Evolutionary conservation across 2,329 filamentous ascomycete species (phyloP).

Genomic region (Colletotrichum simmondsii): DNA sequence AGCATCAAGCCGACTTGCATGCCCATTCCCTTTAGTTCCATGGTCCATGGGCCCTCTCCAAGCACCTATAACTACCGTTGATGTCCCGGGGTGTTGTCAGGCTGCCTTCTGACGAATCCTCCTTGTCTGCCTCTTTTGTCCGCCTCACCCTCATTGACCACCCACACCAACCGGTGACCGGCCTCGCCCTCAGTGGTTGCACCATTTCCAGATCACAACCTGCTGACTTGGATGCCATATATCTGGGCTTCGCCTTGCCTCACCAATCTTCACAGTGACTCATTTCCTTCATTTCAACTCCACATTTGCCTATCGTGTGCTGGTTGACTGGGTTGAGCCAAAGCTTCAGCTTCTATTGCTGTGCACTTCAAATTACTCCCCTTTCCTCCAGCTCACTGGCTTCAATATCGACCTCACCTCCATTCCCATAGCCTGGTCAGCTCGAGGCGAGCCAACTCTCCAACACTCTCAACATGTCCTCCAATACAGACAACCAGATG

Average conservation of each 20-base stretch:
- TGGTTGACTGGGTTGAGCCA: conserved; percentile 20
- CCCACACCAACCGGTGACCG: conserved; percentile 36
- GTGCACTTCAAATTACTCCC: conserved; percentile 42
- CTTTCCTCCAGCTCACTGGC: conserved; percentile 31
- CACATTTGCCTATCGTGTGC: conserved; percentile 33
- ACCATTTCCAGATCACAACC: conserved; percentile 35
- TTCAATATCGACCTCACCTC: conserved; percentile 10
- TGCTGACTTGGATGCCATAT: conserved; percentile 46
- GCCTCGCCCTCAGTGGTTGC: conserved; percentile 30
- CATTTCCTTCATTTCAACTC: conserved; percentile 47
- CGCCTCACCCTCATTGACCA: conserved; percentile 43
- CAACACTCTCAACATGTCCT: conserved; percentile 55
- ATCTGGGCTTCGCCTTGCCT: conserved; percentile 49
- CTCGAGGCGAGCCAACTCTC: not conserved
- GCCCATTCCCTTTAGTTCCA: conserved; percentile 28
- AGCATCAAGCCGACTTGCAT: conserved; percentile 34
- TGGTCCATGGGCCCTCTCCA: conserved; percentile 17
- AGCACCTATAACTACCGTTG: conserved; percentile 34
- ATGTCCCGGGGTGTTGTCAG: conserved; percentile 28
- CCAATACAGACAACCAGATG: conserved; percentile 67
- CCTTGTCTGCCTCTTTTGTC: conserved; percentile 37
- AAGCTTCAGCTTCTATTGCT: conserved; percentile 25
- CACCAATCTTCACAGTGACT: conserved; percentile 56
- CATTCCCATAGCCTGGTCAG: conserved; percentile 6
- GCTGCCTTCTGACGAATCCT: conserved; percentile 24